phyloP scores from a whole-genome alignment of 2,329 filamentous ascomycete genomes.

The Diaporthe sp. region DNA sequence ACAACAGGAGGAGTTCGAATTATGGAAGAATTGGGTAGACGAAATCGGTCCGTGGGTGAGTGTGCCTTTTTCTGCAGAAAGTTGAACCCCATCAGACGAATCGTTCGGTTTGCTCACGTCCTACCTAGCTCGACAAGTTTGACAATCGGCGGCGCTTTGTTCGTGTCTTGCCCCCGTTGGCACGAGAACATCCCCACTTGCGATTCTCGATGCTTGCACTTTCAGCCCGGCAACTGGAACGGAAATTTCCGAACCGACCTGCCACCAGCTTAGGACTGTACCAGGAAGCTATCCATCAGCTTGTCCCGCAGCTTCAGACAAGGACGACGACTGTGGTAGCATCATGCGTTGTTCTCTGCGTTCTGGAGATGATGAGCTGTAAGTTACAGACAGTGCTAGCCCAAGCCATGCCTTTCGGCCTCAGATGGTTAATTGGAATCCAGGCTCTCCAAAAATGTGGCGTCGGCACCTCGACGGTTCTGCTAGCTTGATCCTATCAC shows the following conservation, averaged over 20 bases:
- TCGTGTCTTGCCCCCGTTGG: slow-evolving; percentile 63
- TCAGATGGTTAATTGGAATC: slow-evolving; percentile 42
- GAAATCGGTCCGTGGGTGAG: slow-evolving; percentile 56
- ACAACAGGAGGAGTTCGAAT: slow-evolving; percentile 42
- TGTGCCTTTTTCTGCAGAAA: background rate
- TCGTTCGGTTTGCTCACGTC: background rate
- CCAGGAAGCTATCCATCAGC: slow-evolving; percentile 63
- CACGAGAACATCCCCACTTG: slow-evolving; percentile 59
- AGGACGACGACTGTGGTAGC: slow-evolving; percentile 51
- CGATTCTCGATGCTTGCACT: slow-evolving; percentile 66
- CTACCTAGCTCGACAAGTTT: slow-evolving; percentile 69
- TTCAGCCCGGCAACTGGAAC: slow-evolving; percentile 66
- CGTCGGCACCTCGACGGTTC: slow-evolving; percentile 69
- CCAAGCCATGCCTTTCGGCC: no score
- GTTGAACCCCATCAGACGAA: background rate
- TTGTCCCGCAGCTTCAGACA: slow-evolving; percentile 51
- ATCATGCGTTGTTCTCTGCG: slow-evolving; percentile 55
- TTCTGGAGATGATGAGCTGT: slow-evolving; percentile 58
- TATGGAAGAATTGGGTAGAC: slow-evolving; percentile 64
- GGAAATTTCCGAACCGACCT: slow-evolving; percentile 55
- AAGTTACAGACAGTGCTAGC: slow-evolving; percentile 47
- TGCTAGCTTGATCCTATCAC: slow-evolving; percentile 65
- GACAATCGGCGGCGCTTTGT: slow-evolving; percentile 66
- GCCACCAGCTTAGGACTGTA: slow-evolving; percentile 66
- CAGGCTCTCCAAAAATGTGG: slow-evolving; percentile 52